phyloP scores from a whole-genome alignment of 2,329 filamentous ascomycete species.

The Claviceps pusilla region DNA sequence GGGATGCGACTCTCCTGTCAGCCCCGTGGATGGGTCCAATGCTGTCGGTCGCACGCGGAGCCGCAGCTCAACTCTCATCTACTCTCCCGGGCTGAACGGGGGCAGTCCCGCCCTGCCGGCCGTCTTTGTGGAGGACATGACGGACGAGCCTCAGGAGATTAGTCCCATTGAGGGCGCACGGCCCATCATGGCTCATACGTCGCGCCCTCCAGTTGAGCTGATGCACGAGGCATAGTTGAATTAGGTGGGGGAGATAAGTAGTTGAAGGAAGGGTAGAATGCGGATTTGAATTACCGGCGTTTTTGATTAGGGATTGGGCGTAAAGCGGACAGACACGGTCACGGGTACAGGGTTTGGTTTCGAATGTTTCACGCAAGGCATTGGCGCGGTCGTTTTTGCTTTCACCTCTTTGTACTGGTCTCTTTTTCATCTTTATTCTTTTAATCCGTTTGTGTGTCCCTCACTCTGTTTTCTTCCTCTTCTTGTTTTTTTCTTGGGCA shows the following conservation, averaged over 20 bases:
- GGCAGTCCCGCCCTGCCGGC: constrained; percentile 43
- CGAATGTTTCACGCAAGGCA: background rate
- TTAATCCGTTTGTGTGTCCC: background rate
- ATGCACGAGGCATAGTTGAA: constrained; percentile 30
- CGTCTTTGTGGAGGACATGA: constrained; percentile 54
- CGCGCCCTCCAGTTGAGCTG: constrained; percentile 49
- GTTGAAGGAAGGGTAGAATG: background rate
- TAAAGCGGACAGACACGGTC: background rate
- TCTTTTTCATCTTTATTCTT: background rate
- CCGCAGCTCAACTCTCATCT: constrained; percentile 51
- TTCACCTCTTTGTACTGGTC: background rate
- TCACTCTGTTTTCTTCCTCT: too few relatives aligned
- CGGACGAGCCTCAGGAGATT: constrained; percentile 34
- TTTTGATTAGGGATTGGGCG: background rate
- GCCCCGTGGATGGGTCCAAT: constrained; percentile 15
- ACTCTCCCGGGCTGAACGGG: constrained; percentile 43
- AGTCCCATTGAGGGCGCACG: constrained; percentile 27
- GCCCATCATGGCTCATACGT: constrained; percentile 43
- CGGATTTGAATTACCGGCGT: background rate
- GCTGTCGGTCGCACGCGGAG: constrained; percentile 28
- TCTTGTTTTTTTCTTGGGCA: background rate
- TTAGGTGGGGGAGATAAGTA: too few relatives aligned
- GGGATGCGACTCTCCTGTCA: constrained; percentile 15
- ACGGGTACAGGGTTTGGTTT: background rate
- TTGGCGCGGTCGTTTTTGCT: background rate